phyloP scores from a whole-genome alignment of 495 filamentous ascomycete species.

The Delitschia confertaspora region DNA sequence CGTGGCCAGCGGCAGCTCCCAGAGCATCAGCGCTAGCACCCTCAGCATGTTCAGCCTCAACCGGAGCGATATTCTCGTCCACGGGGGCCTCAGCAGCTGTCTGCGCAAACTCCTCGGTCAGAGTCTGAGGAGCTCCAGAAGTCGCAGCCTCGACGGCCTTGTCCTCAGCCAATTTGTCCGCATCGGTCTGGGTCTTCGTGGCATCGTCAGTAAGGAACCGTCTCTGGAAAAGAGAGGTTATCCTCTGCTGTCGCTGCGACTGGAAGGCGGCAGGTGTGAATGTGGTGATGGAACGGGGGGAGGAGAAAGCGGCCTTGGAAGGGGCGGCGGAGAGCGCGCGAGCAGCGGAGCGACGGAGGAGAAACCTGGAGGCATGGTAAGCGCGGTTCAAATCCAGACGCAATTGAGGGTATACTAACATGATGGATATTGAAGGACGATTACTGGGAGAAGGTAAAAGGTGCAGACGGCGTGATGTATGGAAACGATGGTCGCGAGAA shows the following conservation, averaged over 20 bases:
- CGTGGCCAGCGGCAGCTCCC: conserved; percentile 2
- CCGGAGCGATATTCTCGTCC: conserved; percentile 19
- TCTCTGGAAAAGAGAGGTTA: conserved; percentile 33
- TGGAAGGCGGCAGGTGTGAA: conserved; percentile 29
- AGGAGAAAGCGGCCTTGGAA: conserved; percentile 35
- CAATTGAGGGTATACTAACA: neutral
- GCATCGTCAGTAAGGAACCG: conserved; percentile 40
- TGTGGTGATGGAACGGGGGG: conserved; percentile 38
- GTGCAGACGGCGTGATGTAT: too few species aligned
- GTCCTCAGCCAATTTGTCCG: conserved; percentile 10
- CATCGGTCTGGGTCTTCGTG: conserved; percentile 30
- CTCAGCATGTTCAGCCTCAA: conserved; percentile 2
- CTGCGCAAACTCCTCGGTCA: conserved; percentile 21
- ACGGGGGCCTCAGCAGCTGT: conserved; percentile 16
- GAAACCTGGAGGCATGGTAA: conserved; percentile 27
- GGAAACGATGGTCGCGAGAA: too few species aligned
- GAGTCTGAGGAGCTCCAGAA: neutral
- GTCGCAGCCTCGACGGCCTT: conserved; percentile 4
- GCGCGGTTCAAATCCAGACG: too few species aligned
- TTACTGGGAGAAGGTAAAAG: too few species aligned
- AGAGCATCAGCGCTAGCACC: conserved; percentile 10
- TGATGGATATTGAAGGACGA: too few species aligned
- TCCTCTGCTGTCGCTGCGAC: conserved; percentile 22
- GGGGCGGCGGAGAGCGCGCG: conserved; percentile 41
- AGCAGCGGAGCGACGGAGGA: conserved; percentile 30